phyloP scores from a whole-genome alignment of 495 filamentous ascomycete genomes.

The Daldinia vernicosa region DNA sequence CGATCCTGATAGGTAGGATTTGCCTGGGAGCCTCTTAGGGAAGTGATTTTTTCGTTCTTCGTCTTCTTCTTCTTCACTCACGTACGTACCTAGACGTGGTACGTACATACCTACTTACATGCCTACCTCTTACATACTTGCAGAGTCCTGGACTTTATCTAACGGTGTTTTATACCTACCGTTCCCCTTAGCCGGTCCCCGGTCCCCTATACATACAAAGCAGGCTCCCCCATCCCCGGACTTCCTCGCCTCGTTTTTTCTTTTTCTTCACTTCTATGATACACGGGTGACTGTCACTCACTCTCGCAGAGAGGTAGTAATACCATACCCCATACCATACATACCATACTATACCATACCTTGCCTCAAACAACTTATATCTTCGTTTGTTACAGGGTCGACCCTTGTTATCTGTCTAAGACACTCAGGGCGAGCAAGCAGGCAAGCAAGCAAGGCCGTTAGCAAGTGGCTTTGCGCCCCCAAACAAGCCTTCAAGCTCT shows the following conservation, averaged over 20 bases:
- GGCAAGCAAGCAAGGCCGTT: background rate
- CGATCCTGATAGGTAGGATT: slow-evolving; percentile 39
- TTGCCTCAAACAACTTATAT: slow-evolving; percentile 16
- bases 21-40: slow-evolving; percentile 33
- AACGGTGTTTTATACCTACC: slow-evolving; percentile 35
- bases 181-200: background rate
- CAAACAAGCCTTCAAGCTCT: slow-evolving; percentile 2
- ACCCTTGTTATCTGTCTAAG: slow-evolving; percentile 27
- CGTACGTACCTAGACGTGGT: slow-evolving; percentile 15
- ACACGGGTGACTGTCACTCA: background rate
- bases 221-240: slow-evolving; percentile 16
- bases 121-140: background rate
- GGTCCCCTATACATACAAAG: no score
- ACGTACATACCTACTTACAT: background rate
- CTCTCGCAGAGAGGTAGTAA: background rate
- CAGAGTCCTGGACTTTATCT: slow-evolving; percentile 16
- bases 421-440: background rate
- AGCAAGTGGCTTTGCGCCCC: slow-evolving; percentile 11
- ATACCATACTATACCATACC: background rate
- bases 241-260: slow-evolving; percentile 27
- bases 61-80: background rate
- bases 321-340: no score
- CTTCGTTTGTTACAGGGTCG: slow-evolving; percentile 26
- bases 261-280: slow-evolving; percentile 7
- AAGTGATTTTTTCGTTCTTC: background rate